Conservation (phyloP, 2,329 filamentous ascomycete species). For the Helminthosporium solani region DNA sequence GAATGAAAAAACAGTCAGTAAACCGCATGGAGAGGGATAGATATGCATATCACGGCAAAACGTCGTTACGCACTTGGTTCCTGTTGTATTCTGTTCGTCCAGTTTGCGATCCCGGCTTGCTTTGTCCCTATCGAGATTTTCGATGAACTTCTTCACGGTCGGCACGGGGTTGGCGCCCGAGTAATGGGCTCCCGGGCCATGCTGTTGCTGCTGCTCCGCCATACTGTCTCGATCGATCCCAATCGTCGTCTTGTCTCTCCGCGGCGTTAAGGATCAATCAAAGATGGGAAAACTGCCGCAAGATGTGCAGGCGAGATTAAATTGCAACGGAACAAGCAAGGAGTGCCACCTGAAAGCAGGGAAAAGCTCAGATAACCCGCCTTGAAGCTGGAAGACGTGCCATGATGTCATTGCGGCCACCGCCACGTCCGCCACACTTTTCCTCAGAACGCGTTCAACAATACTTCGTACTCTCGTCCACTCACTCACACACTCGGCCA, state of each 20-base stretch:
- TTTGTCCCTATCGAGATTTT: slow-evolving; percentile 77
- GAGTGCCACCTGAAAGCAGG: slow-evolving; percentile 15
- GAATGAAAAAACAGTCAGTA: not conserved
- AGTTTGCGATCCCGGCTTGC: slow-evolving; percentile 70
- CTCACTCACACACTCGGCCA: too few species aligned
- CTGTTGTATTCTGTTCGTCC: slow-evolving; percentile 56
- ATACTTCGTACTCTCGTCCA: too few species aligned
- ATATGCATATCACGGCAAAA: not conserved
- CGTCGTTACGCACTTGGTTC: slow-evolving; percentile 41
- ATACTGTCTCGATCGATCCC: too few species aligned
- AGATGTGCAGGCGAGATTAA: not conserved
- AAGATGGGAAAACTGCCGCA: slow-evolving; percentile 1
- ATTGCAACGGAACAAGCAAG: too few species aligned
- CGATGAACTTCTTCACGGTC: slow-evolving; percentile 81
- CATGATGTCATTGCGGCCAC: too few species aligned
- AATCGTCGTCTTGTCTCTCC: too few species aligned
- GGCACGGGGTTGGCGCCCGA: slow-evolving; percentile 82
- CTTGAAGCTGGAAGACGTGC: too few species aligned
- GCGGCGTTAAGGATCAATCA: not conserved
- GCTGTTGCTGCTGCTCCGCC: slow-evolving; percentile 49
- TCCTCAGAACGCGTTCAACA: too few species aligned
- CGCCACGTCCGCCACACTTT: too few species aligned
- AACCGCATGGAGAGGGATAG: not conserved
- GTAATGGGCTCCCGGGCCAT: slow-evolving; percentile 67
- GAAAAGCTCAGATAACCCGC: too few species aligned